Evolutionary conservation across 2,329 filamentous ascomycete species (phyloP).

Genomic region (Exophiala viscosa): DNA sequence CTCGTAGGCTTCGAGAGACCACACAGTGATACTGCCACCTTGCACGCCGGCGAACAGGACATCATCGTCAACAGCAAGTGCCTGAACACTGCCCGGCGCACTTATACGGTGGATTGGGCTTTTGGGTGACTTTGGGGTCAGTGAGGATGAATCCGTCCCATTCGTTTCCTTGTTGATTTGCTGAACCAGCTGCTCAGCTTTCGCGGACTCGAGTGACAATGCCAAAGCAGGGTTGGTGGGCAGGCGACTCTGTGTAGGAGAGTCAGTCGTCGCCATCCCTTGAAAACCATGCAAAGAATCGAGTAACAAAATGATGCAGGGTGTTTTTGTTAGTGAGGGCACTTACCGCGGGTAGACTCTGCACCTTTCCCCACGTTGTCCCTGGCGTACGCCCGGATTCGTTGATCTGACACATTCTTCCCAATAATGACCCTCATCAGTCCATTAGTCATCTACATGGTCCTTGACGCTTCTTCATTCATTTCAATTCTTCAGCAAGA

Average conservation of each 20-base stretch:
- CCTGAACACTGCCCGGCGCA: conserved; percentile 50
- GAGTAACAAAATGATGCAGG: not conserved
- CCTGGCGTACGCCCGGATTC: not conserved
- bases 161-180: not conserved
- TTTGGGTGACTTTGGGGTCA: conserved; percentile 3
- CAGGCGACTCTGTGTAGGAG: conserved; percentile 1
- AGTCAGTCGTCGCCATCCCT: conserved; percentile 16
- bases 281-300: not conserved
- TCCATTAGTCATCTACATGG: not conserved
- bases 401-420: conserved; percentile 20
- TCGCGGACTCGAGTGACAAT: not conserved
- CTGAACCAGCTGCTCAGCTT: not conserved
- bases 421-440: not conserved
- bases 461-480: not conserved
- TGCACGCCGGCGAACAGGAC: conserved; percentile 90
- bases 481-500: not conserved
- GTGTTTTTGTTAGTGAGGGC: not conserved
- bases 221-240: not conserved
- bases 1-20: conserved; percentile 85
- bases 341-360: conserved; percentile 1
- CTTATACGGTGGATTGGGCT: conserved; percentile 23
- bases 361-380: conserved; percentile 1
- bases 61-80: conserved; percentile 73
- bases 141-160: not conserved
- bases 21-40: conserved; percentile 86